Evolutionary conservation across 78 protist species (phyloP).

Genomic region (slime mould (Dictyostelium discoideum)): DNA sequence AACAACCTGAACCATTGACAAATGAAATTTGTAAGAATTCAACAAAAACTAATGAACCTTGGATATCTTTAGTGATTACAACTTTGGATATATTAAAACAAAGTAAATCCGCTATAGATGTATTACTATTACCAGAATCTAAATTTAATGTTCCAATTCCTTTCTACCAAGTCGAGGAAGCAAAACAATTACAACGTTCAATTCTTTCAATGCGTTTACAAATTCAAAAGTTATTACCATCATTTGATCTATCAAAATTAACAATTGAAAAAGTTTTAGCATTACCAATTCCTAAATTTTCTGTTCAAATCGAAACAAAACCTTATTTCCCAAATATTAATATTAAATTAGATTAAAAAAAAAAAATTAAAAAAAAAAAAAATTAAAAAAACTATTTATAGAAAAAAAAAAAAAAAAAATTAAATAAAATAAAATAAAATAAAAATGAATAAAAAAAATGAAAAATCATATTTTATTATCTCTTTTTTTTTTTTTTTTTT

Average conservation of each 20-base stretch:
- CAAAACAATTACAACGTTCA: not conserved
- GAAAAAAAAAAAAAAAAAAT: not conserved
- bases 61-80: not conserved
- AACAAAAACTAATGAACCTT: not conserved
- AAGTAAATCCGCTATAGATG: not conserved
- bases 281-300: slow-evolving; percentile 5
- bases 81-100: not conserved
- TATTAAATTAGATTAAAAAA: not conserved
- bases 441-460: too few species aligned
- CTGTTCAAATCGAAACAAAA: not conserved
- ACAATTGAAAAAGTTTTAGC: not conserved
- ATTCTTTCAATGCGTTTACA: not conserved
- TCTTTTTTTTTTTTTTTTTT: too few species aligned
- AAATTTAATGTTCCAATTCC: not conserved
- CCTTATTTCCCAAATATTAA: slow-evolving; percentile 41
- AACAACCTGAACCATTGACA: slow-evolving; percentile 70
- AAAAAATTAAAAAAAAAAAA: not conserved
- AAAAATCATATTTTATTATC: too few species aligned
- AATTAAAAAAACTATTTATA: not conserved
- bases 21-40: not conserved
- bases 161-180: slow-evolving; percentile 14
- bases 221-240: slow-evolving; percentile 27
- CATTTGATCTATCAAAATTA: not conserved
- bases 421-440: not conserved
- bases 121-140: not conserved